Evolutionary conservation across 345 rosid genomes (phyloP).

Genomic region (Syzygium jambos): DNA sequence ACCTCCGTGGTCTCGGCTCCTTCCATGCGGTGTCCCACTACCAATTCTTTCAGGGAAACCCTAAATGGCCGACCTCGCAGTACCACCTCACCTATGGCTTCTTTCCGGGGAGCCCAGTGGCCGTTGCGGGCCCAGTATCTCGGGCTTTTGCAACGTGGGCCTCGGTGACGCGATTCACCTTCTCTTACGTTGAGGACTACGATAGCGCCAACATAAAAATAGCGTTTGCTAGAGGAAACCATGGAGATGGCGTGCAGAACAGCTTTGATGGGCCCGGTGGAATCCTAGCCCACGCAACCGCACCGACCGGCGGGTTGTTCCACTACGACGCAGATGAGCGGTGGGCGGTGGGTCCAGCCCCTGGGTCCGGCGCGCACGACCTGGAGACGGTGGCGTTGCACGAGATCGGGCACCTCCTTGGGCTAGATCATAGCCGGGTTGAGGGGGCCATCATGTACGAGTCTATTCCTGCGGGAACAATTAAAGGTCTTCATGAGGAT

Average conservation of each 20-base stretch:
- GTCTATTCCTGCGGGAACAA: neutral
- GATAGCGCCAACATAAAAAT: slow-evolving; percentile 7
- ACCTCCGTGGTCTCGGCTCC: neutral
- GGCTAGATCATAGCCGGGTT: slow-evolving; percentile 20
- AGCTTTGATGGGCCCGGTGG: slow-evolving; percentile 18
- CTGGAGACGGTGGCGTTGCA: slow-evolving; percentile 23
- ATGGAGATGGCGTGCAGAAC: neutral
- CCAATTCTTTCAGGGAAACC: slow-evolving; percentile 7
- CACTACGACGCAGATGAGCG: slow-evolving; percentile 21
- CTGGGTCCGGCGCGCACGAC: neutral
- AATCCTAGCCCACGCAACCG: slow-evolving; percentile 19
- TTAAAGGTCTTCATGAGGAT: slow-evolving; percentile 13
- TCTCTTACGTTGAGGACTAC: neutral
- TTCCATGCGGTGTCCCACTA: slow-evolving; percentile 17
- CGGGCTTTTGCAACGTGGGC: slow-evolving; percentile 26
- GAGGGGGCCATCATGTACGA: slow-evolving; percentile 21
- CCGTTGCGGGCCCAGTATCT: neutral
- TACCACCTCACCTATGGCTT: slow-evolving; percentile 17
- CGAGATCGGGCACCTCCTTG: slow-evolving; percentile 42
- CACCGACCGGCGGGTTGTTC: slow-evolving; percentile 17
- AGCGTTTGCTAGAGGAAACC: slow-evolving; percentile 3
- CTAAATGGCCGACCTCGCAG: slow-evolving; percentile 17
- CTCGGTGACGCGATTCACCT: slow-evolving; percentile 8
- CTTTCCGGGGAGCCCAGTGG: neutral
- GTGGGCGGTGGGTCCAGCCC: slow-evolving; percentile 6